Evolutionary conservation across 2,329 filamentous ascomycete species (phyloP).

Genomic region (Coniochaeta hoffmannii): DNA sequence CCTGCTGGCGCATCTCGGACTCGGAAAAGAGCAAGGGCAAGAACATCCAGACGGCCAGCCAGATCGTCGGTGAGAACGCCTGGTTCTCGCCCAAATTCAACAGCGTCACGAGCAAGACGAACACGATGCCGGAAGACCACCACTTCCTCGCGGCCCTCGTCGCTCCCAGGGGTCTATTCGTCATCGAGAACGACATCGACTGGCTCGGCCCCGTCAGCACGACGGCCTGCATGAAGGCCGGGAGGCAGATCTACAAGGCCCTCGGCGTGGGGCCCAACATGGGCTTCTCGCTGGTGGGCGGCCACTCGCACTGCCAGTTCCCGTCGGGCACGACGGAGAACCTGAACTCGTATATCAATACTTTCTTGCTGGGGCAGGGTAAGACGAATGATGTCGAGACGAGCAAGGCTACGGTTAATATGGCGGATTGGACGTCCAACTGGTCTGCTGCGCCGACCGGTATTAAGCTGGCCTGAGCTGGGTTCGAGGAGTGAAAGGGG

Average conservation of each 20-base stretch:
- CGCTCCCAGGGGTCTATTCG: conserved; percentile 43
- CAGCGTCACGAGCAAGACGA: conserved; percentile 35
- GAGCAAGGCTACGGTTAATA: conserved; percentile 23
- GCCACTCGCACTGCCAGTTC: conserved; percentile 45
- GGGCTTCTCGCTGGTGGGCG: conserved; percentile 44
- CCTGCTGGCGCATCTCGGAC: conserved; percentile 48
- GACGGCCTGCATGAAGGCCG: conserved; percentile 46
- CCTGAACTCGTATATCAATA: conserved; percentile 39
- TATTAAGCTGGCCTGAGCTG: neutral
- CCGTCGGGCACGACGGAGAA: conserved; percentile 34
- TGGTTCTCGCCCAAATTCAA: conserved; percentile 51
- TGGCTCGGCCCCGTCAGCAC: conserved; percentile 47
- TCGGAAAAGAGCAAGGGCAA: conserved; percentile 38
- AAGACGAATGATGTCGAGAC: conserved; percentile 23
- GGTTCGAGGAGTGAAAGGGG: neutral
- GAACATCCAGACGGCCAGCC: conserved; percentile 47
- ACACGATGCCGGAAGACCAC: conserved; percentile 42
- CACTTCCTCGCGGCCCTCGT: conserved; percentile 47
- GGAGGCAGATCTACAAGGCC: conserved; percentile 40
- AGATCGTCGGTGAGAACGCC: conserved; percentile 52
- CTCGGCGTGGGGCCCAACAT: conserved; percentile 41
- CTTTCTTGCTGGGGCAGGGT: conserved; percentile 33
- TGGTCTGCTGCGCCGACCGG: conserved; percentile 18
- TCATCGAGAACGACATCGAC: conserved; percentile 47
- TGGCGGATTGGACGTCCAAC: conserved; percentile 25